Evolutionary conservation across 768 basidiomycete species (phyloP).

Genomic region (Psilocybe tampanensis): DNA sequence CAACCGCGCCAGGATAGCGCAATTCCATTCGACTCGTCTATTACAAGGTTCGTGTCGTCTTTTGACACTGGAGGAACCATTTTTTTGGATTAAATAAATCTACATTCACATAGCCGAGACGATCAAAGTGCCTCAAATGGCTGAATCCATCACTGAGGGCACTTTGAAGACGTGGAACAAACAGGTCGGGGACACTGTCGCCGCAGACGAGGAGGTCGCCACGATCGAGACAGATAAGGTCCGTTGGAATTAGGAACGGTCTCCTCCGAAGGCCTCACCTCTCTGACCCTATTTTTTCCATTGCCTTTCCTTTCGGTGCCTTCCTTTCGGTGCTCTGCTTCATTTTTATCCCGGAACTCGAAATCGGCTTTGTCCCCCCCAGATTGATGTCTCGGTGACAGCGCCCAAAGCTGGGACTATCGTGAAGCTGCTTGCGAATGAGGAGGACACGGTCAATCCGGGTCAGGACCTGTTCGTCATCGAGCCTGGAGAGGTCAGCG

Average conservation of each 20-base stretch:
- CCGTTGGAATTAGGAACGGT: slow-evolving; percentile 11
- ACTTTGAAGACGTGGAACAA: slow-evolving; percentile 95
- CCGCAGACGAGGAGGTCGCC: slow-evolving; percentile 93
- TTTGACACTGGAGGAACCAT: not conserved
- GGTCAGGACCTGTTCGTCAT: slow-evolving; percentile 94
- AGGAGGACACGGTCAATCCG: slow-evolving; percentile 93
- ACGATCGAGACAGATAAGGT: slow-evolving; percentile 99
- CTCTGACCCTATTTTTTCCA: slow-evolving; percentile 10
- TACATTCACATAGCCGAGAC: slow-evolving; percentile 61
- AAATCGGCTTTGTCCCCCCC: not conserved
- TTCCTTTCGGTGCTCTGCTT: slow-evolving; percentile 3
- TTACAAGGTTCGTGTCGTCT: slow-evolving; percentile 58
- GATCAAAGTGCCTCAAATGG: slow-evolving; percentile 96
- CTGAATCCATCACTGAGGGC: slow-evolving; percentile 97
- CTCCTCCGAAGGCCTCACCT: slow-evolving; percentile 21
- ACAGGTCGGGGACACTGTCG: slow-evolving; percentile 88
- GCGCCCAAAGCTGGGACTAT: slow-evolving; percentile 89
- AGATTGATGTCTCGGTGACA: slow-evolving; percentile 99
- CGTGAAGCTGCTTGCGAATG: slow-evolving; percentile 80
- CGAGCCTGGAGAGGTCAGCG: slow-evolving; percentile 74
- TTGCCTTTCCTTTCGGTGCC: not conserved
- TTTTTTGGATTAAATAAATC: not conserved
- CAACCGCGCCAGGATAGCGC: slow-evolving; percentile 50
- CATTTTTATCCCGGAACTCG: not conserved
- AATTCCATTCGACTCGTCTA: slow-evolving; percentile 72